These are phyloP conservation scores for Populus hybrid DNA, from an alignment of 441 rosid species.

Conservation along the genomic window DNA sequence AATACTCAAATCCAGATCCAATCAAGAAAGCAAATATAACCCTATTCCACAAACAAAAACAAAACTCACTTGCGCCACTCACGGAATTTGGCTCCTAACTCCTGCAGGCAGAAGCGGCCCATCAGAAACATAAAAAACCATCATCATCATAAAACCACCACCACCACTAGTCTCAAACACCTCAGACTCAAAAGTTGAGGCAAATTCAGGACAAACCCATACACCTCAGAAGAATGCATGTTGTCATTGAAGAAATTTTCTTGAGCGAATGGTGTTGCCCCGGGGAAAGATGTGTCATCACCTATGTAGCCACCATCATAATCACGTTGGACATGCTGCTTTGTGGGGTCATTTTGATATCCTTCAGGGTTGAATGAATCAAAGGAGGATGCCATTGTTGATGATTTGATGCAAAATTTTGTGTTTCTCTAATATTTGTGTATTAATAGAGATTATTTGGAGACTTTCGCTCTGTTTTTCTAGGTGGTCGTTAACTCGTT, in stretches of 20 bases:
- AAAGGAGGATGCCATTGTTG: conserved; percentile 38
- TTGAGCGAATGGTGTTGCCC: conserved; percentile 15
- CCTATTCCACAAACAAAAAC: background rate
- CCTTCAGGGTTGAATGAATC: conserved; percentile 27
- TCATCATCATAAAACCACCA: conserved; percentile 9
- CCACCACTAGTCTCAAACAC: background rate
- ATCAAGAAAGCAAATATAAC: background rate
- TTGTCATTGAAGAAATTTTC: conserved; percentile 14
- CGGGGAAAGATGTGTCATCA: conserved; percentile 21
- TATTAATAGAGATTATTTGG: background rate
- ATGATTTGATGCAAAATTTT: background rate
- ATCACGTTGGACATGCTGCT: conserved; percentile 21
- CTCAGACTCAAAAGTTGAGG: conserved; percentile 40
- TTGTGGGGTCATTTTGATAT: conserved; percentile 1
- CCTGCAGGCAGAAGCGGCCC: conserved; percentile 63
- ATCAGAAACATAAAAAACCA: conserved; percentile 31
- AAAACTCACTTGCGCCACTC: conserved; percentile 77
- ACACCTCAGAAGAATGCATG: conserved; percentile 37
- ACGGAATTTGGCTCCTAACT: conserved; percentile 60
- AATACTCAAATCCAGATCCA: background rate
- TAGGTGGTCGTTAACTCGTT: background rate
- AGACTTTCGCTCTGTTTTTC: background rate
- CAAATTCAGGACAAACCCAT: conserved; percentile 45
- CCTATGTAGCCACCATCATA: conserved; percentile 30
- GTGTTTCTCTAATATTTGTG: background rate